Evolutionary conservation across 179 eudicot species (phyloP).

Genomic region (Heliamphora pulchella): DNA sequence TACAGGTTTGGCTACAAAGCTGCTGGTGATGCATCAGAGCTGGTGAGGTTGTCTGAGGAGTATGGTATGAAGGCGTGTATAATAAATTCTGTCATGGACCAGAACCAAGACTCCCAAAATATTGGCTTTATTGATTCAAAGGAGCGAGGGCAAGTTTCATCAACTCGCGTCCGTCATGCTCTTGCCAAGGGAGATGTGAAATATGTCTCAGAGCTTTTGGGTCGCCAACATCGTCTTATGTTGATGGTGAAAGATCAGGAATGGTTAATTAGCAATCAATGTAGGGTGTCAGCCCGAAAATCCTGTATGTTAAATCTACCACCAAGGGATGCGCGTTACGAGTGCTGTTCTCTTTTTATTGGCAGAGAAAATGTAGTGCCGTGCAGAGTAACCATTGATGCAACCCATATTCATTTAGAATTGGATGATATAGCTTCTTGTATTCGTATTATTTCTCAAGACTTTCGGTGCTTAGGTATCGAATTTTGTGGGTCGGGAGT

Average conservation of each 20-base stretch:
- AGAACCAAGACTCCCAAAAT: slow-evolving; percentile 33
- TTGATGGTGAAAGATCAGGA: slow-evolving; percentile 35
- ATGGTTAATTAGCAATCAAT: slow-evolving; percentile 26
- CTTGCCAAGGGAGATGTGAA: slow-evolving; percentile 72
- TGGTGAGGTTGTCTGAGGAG: slow-evolving; percentile 64
- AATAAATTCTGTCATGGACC: slow-evolving; percentile 78
- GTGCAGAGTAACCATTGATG: slow-evolving; percentile 62
- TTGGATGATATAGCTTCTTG: slow-evolving; percentile 30
- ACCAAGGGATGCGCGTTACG: slow-evolving; percentile 70
- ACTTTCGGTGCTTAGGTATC: slow-evolving; percentile 38
- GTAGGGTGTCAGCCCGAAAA: slow-evolving; percentile 42
- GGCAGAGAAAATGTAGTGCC: slow-evolving; percentile 40
- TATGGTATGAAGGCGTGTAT: slow-evolving; percentile 64
- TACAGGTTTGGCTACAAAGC: slow-evolving; percentile 93
- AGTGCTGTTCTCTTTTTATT: slow-evolving; percentile 44
- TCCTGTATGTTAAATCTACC: slow-evolving; percentile 73
- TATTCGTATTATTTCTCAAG: slow-evolving; percentile 27
- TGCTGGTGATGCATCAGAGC: slow-evolving; percentile 76
- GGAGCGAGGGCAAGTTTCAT: slow-evolving; percentile 92
- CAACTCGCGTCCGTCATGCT: slow-evolving; percentile 89
- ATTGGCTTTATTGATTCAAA: slow-evolving; percentile 31
- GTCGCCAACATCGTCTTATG: slow-evolving; percentile 84
- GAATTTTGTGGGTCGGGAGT: slow-evolving; percentile 49
- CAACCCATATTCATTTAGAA: slow-evolving; percentile 56
- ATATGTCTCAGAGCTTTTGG: slow-evolving; percentile 80